Base-by-base conservation (phyloP, 768 basidiomycete species). In the Leccinum olivaceopallidum region DNA sequence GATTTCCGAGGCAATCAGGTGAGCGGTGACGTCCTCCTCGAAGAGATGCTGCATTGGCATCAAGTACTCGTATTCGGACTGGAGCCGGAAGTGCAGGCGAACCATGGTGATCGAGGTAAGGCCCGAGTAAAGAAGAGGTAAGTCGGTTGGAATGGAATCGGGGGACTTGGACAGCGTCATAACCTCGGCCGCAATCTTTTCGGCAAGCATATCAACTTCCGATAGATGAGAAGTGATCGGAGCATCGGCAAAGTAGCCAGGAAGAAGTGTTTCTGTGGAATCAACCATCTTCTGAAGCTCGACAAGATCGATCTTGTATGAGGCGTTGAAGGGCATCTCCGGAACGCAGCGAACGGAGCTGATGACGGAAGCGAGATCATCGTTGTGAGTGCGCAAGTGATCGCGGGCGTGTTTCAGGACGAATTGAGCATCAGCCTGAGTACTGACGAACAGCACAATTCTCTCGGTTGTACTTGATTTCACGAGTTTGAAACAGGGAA, bases 141-240 rank as follows among this genome's bases (percentile, higher is more conserved):
- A 60, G 59, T 75, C 72, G 48, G 67, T 66, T 37, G 68, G 60
- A 47, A 77, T 58, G 51, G 71, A 67, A 14, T 63, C 60, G 28
- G 57, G 53, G 53, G 71, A 68, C 54, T 69, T 69, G 57, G 64
- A 68, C 42, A 77, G 60, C 42, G 59, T 65, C 30, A 69, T 67
- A 44, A 76, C 60, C 65, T 77, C 70, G 28, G 69, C 66, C 3
- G 74, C 71, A 30, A 77, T 75, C 48, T 68, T 69, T 64, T 70
- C 71, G 36, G 76, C 75, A 44, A 77, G 63, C 10, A 68, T 65
- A 13, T 71, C 67, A 6, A 63, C 51, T 26, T 56, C 36, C 34
- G 69, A 72, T 14, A 55, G 62, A 55, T 47, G 42, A 60, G 39
- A 52, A 54, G 42, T 62, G 63, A 50, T 55, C 8, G 49, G 57